Base-by-base conservation (phyloP, 805 yeast genomes). In the Starmerella tilneyi region DNA sequence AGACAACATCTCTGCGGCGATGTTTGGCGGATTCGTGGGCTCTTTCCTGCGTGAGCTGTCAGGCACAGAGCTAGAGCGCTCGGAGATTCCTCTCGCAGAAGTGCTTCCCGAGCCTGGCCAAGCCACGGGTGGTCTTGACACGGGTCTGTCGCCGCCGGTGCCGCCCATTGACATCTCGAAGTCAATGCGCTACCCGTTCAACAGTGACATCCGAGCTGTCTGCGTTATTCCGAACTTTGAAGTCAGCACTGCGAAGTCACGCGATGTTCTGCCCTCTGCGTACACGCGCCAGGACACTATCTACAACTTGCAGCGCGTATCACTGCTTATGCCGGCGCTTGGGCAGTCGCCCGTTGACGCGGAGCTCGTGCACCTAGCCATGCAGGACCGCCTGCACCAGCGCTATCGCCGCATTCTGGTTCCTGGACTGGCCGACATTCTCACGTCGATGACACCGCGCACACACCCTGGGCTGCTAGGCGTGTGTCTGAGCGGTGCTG, bases 21-120 rank as follows among this genome's bases (percentile, higher is more conserved):
- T 92, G 95, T 81, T 88, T 79, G 98, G 98, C 49, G 96, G 98
- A 1, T 92, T 92, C 63, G 95, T 88, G 33, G 98, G 98, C 35
- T 85, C 96, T 4, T 92, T 82, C 64, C 72, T 92, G 59, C 76
- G 94, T 57, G 94, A 84, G 51, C 67, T 92, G 48, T 69, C 78
- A 27, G 77, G 79, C 3, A 73, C 75, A 32, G 96, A 88, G 54
- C 71, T 73, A 53, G 78, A 72, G 48, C 74, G 83, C 43, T 81
- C 83, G 52, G 86, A 81, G 61, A 82, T 85, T 45, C 96, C 96
- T 32, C 69, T 92, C 46, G 78, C 83, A 44, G 83, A 81, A 55
- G 86, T 92, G 4, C 71, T 92, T 51, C 94, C 94, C 22, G 79
- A 76, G 54, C 80, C 83, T 29, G 74, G 78, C 37, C 49, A 44